Evolutionary conservation across 768 basidiomycete species (phyloP), one percentile per base, ranked within the genome.

Genomic region (Trametes cinnabarina): DNA sequence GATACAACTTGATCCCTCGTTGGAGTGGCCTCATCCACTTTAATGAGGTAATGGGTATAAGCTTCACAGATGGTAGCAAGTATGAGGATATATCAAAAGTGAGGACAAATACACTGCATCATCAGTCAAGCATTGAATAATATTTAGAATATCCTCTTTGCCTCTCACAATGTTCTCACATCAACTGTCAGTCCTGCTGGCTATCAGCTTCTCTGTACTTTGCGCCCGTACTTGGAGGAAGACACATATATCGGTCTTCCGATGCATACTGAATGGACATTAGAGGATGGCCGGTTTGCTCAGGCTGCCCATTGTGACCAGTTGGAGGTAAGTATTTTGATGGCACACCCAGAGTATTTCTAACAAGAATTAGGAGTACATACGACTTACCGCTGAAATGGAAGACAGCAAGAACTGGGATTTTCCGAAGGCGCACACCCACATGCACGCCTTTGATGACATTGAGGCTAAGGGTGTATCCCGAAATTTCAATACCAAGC

Each of bases 381-480:
- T 7, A 19, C 14, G 19, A 19, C 11, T 32, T 19, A 20, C 28
- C 6, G 42, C 5, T 20, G n/a, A 43, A 23, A 8, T 46, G 30
- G 19, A 20, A 17, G 26, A 35, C 12, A 3, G 7, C 1, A 62
- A 62, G 30, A 34, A 60, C 25, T 65, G 64, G 61, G 54, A 63
- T 11, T 63, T 55, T 48, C 57, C 58, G 0, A 65, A 65, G 40
- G 20, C 23, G 0, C 61, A 60, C 22, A 25, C 20, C 7, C 30
- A 34, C 14, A 0, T 19, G 10, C 64, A 65, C 46, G 35, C 22
- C 10, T 44, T 46, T 15, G n/a, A 39, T 14, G 61, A 65, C 26
- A 63, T 65, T 4, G 17, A 20, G 22, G 52, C 25, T 2, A 65
- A 65, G 26, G 64, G 64, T 0, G 58, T 46, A 20, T 41, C 47